A percentile compares a stretch with the other conserved stretches of the same genome.
phyloP scores from a whole-genome alignment of 371 early-diverging fungal genomes.

The Haplosporangium sp. region DNA sequence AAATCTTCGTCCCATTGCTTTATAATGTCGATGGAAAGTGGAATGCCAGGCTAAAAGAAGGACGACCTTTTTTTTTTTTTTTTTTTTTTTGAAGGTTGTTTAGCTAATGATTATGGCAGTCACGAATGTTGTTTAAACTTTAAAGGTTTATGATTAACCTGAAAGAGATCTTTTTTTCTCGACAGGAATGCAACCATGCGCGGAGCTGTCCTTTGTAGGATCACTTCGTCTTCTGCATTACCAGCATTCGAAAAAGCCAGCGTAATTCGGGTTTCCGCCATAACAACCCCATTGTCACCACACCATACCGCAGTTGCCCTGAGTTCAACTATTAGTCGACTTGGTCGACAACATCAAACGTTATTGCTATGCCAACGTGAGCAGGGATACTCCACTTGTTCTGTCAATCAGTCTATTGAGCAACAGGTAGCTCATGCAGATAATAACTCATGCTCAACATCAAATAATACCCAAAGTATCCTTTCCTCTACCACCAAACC shows the following conservation, averaged over 20 bases:
- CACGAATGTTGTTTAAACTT: not conserved
- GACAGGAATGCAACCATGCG: slow-evolving; percentile 20
- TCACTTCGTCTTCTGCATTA: not conserved
- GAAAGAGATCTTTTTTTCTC: not conserved
- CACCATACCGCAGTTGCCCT: too few relatives aligned
- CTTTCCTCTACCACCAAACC: too few relatives aligned
- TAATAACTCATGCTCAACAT: too few relatives aligned
- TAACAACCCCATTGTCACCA: too few relatives aligned
- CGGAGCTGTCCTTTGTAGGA: slow-evolving; percentile 19
- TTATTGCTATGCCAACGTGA: not conserved
- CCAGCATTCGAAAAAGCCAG: not conserved
- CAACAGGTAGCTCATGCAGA: not conserved
- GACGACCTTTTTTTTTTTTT: slow-evolving; percentile 1
- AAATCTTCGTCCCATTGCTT: slow-evolving; percentile 46
- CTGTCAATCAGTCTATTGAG: not conserved
- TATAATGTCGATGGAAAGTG: not conserved
- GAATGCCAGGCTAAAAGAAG: not conserved
- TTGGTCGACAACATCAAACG: not conserved
- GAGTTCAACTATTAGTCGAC: too few relatives aligned
- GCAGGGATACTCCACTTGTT: slow-evolving; percentile 12
- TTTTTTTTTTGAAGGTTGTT: not conserved
- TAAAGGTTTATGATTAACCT: not conserved
- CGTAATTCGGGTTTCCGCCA: too few relatives aligned
- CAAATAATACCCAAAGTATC: too few relatives aligned
- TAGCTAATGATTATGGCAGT: not conserved